phyloP scores from a whole-genome alignment of 257 asterid genomes.

The Henckelia pumila region DNA sequence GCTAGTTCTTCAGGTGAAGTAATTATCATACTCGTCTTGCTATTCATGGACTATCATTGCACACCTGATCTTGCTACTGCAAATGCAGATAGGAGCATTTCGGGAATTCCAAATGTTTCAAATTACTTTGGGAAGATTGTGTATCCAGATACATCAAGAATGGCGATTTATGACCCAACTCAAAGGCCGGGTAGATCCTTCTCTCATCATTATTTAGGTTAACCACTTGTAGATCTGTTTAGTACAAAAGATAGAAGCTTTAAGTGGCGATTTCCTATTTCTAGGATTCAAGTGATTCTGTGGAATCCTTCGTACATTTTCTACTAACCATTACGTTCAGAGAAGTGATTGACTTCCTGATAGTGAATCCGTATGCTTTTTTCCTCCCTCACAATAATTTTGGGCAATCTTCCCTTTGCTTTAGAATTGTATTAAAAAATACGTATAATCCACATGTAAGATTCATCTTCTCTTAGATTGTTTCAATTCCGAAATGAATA shows the following conservation, averaged over 20 bases:
- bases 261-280: constrained; percentile 11
- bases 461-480: background rate
- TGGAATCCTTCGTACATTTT: background rate
- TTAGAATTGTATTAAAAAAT: background rate
- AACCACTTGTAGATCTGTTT: constrained; percentile 10
- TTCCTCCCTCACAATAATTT: background rate
- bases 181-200: constrained; percentile 59
- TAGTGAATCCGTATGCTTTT: background rate
- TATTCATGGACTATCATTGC: constrained; percentile 12
- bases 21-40: constrained; percentile 5
- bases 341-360: background rate
- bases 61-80: constrained; percentile 17
- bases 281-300: background rate
- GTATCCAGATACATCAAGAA: constrained; percentile 75
- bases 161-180: constrained; percentile 62
- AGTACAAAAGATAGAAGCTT: constrained; percentile 8
- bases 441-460: background rate
- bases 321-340: background rate
- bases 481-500: background rate
- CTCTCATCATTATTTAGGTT: background rate
- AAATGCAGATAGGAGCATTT: constrained; percentile 51
- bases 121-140: constrained; percentile 59
- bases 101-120: constrained; percentile 43
- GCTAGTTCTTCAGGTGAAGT: constrained; percentile 51
- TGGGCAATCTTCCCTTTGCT: background rate